phyloP scores from a whole-genome alignment of 2,329 filamentous ascomycete species.

The Alternaria angustiovoidea region DNA sequence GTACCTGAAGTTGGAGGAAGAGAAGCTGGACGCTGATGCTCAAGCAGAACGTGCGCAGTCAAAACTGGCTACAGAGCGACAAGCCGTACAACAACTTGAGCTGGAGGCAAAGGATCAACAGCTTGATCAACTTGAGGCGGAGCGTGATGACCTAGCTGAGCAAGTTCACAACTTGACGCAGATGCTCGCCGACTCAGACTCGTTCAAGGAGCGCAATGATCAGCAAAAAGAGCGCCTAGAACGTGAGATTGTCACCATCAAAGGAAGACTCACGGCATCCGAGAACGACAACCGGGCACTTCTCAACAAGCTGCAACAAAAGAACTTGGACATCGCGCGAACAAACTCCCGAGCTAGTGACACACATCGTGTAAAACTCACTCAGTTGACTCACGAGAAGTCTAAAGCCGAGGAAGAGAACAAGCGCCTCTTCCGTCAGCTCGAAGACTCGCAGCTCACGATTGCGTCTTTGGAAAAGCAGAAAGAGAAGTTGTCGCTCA shows the following conservation, averaged over 20 bases:
- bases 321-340: constrained; percentile 93
- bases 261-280: constrained; percentile 86
- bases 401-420: constrained; percentile 82
- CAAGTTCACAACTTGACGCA: constrained; percentile 88
- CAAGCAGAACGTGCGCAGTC: constrained; percentile 82
- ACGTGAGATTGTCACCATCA: constrained; percentile 87
- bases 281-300: constrained; percentile 95
- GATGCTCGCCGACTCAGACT: constrained; percentile 86
- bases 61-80: constrained; percentile 79
- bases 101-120: constrained; percentile 80
- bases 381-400: constrained; percentile 83
- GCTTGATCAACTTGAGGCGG: constrained; percentile 79
- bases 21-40: constrained; percentile 81
- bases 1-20: constrained; percentile 85
- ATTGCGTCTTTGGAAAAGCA: constrained; percentile 90
- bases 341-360: constrained; percentile 87
- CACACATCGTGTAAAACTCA: constrained; percentile 78
- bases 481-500: constrained; percentile 88
- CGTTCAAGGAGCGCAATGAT: constrained; percentile 88
- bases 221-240: constrained; percentile 94
- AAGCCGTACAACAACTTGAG: constrained; percentile 78
- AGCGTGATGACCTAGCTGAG: constrained; percentile 76
- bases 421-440: constrained; percentile 79
- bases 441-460: constrained; percentile 83
- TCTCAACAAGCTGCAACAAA: constrained; percentile 97